A percentile compares a stretch with the other conserved stretches of the same genome.
These are phyloP conservation scores for Trichoderma semiorbis DNA, from an alignment of 2,329 filamentous ascomycete species.

Conservation along the genomic window DNA sequence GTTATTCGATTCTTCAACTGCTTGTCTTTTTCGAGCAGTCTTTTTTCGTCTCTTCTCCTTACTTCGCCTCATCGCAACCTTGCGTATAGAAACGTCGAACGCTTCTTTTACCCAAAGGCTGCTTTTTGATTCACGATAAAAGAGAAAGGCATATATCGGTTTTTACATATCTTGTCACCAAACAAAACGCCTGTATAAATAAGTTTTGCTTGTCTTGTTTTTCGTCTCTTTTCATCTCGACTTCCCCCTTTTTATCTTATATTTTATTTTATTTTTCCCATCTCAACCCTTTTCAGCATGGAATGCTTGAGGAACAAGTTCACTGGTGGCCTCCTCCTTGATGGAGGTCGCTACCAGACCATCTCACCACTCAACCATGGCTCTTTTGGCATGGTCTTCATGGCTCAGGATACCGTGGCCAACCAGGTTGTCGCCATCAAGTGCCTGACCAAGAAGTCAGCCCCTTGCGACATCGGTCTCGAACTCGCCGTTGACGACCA, in stretches of 20 bases:
- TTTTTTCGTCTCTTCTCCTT: slow-evolving; percentile 10
- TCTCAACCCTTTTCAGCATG: slow-evolving; percentile 45
- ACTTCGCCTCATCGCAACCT: background rate
- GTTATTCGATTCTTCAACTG: slow-evolving; percentile 19
- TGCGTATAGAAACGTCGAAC: slow-evolving; percentile 16
- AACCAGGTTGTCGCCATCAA: slow-evolving; percentile 88
- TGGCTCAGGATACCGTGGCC: slow-evolving; percentile 76
- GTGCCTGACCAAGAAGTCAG: slow-evolving; percentile 81
- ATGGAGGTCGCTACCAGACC: slow-evolving; percentile 79
- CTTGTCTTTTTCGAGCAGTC: slow-evolving; percentile 13
- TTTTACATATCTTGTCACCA: slow-evolving; percentile 16
- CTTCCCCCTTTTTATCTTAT: slow-evolving; percentile 21
- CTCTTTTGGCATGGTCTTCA: slow-evolving; percentile 98
- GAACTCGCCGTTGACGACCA: slow-evolving; percentile 76
- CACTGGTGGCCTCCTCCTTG: slow-evolving; percentile 72
- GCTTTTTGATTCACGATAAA: slow-evolving; percentile 4
- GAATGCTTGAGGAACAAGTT: slow-evolving; percentile 86
- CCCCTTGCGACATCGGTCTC: slow-evolving; percentile 56
- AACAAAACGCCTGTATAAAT: slow-evolving; percentile 29
- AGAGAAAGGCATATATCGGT: slow-evolving; percentile 19
- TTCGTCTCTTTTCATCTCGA: background rate
- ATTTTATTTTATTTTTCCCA: slow-evolving; percentile 20
- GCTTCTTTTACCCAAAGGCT: slow-evolving; percentile 7
- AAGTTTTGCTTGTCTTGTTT: slow-evolving; percentile 18
- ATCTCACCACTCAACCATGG: slow-evolving; percentile 95